Conservation (phyloP, 371 early-diverging fungal genomes). For the Choanephora cucurbitarum region DNA sequence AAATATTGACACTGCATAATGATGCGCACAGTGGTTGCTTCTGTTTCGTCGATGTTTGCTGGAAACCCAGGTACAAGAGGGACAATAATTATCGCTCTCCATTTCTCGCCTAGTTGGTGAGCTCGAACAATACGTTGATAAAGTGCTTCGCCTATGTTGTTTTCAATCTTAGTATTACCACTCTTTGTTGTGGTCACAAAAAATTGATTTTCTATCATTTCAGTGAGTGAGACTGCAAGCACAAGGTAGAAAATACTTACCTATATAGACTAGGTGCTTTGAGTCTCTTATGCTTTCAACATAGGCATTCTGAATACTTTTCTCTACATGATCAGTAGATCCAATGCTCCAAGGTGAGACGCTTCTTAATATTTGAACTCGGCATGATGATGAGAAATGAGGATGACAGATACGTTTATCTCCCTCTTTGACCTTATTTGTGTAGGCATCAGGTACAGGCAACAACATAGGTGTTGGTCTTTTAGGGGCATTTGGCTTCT, state of each 20-base stretch:
- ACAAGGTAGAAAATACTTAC: conserved; percentile 6
- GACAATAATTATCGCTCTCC: conserved; percentile 82
- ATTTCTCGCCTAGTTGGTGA: conserved; percentile 54
- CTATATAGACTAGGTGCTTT: conserved; percentile 86
- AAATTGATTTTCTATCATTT: conserved; percentile 69
- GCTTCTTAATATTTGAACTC: conserved; percentile 66
- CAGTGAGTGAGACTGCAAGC: neutral
- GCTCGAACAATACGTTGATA: conserved; percentile 78
- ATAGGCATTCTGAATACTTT: conserved; percentile 82
- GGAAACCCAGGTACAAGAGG: conserved; percentile 90
- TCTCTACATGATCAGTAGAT: conserved; percentile 46
- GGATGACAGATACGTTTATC: conserved; percentile 25
- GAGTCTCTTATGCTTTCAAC: conserved; percentile 68
- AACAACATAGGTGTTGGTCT: conserved; percentile 63
- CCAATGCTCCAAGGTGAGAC: conserved; percentile 67
- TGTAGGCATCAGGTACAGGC: conserved; percentile 65
- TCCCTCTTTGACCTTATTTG: conserved; percentile 12
- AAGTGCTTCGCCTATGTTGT: conserved; percentile 73
- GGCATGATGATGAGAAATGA: conserved; percentile 42
- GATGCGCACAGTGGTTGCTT: conserved; percentile 69
- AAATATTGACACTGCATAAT: conserved; percentile 81
- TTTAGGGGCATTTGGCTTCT: conserved; percentile 54
- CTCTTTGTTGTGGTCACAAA: conserved; percentile 57
- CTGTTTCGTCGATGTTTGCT: conserved; percentile 68
- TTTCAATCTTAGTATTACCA: conserved; percentile 58